Evolutionary conservation across 1,139 yeast species (phyloP), one percentile per base, ranked within the genome.

Genomic region (Trichomonascaceae sp.): DNA sequence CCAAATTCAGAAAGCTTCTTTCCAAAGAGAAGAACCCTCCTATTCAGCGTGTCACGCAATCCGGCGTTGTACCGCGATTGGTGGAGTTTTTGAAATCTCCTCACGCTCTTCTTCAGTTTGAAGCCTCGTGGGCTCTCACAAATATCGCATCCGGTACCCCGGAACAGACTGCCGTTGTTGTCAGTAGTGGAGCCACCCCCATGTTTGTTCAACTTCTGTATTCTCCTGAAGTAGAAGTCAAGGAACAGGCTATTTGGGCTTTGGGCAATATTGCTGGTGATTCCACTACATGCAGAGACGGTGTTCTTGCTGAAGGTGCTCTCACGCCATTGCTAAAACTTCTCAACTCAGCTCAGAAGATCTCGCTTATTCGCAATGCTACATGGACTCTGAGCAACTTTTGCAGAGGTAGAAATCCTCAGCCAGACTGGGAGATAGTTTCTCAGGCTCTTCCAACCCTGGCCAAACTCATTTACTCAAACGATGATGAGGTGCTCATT

Each of bases 241-340:
- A 89, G 72, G 99, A 93, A 70, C 99, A 93, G 75, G 98, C 98
- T 19, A 93, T 93, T 63, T 93, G 99, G 99, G 99, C 99, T 43
- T 77, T 93, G 64, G 99, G 99, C 72, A 95, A 93, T 70, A 96
- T 93, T 70, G 98, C 99, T 32, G 99, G 99, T 72, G 99, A 93
- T 70, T 87, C 96, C 19, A 80, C 96, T 17, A 78, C 78, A 54
- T 89, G 85, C 76, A 83, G 99, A 74, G 98, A 93, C 73, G 84
- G 79, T 63, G 99, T 93, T 45, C 78, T 93, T 63, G 74, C 78
- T 48, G 85, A 90, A 65, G 85, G 87, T 59, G 98, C 98, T 32
- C 85, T 93, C 85, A 85, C 82, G 58, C 96, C 97, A 8, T 87
- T 93, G 56, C 78, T 93, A 65, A 77, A 81, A 32, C 76, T 93